These are phyloP conservation scores for Elaeagnus macrophylla DNA, from an alignment of 306 rosid species.

Conservation along the genomic window DNA sequence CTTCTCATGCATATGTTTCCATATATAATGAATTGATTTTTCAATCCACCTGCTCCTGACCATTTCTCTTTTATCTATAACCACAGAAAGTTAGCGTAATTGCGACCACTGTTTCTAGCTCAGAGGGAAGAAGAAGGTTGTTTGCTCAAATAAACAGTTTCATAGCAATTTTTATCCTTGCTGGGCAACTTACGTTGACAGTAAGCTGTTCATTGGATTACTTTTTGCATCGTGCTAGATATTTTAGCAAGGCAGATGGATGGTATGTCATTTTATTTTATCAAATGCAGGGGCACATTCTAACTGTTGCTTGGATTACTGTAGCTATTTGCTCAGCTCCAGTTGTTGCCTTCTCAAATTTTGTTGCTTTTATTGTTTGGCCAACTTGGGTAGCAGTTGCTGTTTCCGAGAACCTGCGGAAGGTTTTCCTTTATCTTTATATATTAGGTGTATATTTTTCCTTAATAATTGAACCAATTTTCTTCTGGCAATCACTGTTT, in stretches of 20 bases:
- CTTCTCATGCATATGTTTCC: too few species aligned
- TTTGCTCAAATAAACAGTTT: slow-evolving; percentile 86
- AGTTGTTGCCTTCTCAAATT: slow-evolving; percentile 59
- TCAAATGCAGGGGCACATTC: slow-evolving; percentile 75
- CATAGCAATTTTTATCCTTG: slow-evolving; percentile 83
- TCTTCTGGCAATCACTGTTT: slow-evolving; percentile 20
- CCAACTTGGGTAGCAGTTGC: too few species aligned
- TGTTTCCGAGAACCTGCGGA: too few species aligned
- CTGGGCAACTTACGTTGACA: slow-evolving; percentile 79
- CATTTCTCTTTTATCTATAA: slow-evolving; percentile 13
- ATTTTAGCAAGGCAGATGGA: not conserved
- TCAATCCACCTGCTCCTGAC: too few species aligned
- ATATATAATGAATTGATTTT: too few species aligned
- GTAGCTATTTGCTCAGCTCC: slow-evolving; percentile 79
- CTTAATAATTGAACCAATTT: slow-evolving; percentile 1
- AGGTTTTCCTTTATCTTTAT: slow-evolving; percentile 37
- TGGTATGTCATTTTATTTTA: slow-evolving; percentile 1
- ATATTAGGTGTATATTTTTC: slow-evolving; percentile 6
- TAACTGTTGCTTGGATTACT: slow-evolving; percentile 82
- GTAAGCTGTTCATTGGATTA: slow-evolving; percentile 32
- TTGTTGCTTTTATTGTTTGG: slow-evolving; percentile 66
- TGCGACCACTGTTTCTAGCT: slow-evolving; percentile 68
- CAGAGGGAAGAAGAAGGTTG: slow-evolving; percentile 73
- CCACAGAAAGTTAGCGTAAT: slow-evolving; percentile 80
- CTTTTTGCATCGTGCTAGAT: not conserved